phyloP scores from a whole-genome alignment of 2,329 filamentous ascomycete genomes.

The Xylariaceae sp. region DNA sequence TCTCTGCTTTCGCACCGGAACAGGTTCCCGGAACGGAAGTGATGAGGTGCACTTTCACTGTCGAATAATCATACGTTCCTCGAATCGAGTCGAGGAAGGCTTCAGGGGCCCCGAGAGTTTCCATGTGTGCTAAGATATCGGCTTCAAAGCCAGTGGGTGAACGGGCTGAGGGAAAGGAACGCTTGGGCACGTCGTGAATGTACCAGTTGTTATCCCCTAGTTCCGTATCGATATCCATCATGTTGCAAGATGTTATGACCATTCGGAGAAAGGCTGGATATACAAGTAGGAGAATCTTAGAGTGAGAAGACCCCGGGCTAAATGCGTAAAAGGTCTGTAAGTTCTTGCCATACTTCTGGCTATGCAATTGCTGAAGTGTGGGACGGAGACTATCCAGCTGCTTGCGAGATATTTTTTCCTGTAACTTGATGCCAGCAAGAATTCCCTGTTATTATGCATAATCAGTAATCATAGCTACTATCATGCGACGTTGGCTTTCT shows the following conservation, averaged over 20 bases:
- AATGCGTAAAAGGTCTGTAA: slow-evolving; percentile 36
- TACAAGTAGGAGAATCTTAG: slow-evolving; percentile 35
- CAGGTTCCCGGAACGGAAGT: slow-evolving; percentile 33
- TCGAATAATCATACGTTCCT: slow-evolving; percentile 35
- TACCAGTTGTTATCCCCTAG: slow-evolving; percentile 39
- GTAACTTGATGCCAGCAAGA: slow-evolving; percentile 19
- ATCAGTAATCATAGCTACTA: background rate
- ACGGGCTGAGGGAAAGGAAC: background rate
- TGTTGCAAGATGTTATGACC: slow-evolving; percentile 39
- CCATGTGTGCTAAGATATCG: slow-evolving; percentile 30
- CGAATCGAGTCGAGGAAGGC: slow-evolving; percentile 32
- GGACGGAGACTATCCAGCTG: slow-evolving; percentile 27
- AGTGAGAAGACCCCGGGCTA: slow-evolving; percentile 32
- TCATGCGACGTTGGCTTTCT: background rate
- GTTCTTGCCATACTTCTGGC: slow-evolving; percentile 31
- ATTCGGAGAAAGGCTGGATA: slow-evolving; percentile 35
- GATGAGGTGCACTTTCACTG: slow-evolving; percentile 33
- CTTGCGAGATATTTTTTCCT: slow-evolving; percentile 28
- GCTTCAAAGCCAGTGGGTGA: slow-evolving; percentile 27
- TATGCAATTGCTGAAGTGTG: slow-evolving; percentile 23
- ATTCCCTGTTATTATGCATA: background rate
- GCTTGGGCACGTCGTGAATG: slow-evolving; percentile 37
- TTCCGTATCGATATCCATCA: slow-evolving; percentile 37
- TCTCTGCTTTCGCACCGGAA: slow-evolving; percentile 30
- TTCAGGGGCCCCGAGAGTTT: slow-evolving; percentile 29